Evolutionary conservation across 2,329 filamentous ascomycete genomes (phyloP).

Genomic region (Cordyceps pruinosa): DNA sequence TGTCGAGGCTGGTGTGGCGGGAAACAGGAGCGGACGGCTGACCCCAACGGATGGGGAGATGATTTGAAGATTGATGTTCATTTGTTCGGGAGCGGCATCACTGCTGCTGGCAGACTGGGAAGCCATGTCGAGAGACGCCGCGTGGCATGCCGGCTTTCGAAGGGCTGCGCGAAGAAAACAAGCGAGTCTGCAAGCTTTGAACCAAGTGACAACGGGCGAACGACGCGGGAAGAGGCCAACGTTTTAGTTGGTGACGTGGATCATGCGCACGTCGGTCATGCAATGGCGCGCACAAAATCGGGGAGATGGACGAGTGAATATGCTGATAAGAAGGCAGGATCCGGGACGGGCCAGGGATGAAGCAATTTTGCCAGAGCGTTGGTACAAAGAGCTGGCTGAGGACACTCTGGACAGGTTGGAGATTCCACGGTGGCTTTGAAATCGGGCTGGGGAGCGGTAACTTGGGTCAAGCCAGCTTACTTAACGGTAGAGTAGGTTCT

Average conservation of each 20-base stretch:
- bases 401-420: conserved; percentile 4
- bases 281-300: background rate
- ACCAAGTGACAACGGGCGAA: background rate
- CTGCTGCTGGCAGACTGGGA: background rate
- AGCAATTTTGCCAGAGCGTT: background rate
- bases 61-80: conserved; percentile 49
- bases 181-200: too few species aligned
- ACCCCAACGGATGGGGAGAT: conserved; percentile 52
- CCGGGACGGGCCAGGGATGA: background rate
- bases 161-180: background rate
- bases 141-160: background rate
- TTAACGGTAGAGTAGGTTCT: too few species aligned
- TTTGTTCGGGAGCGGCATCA: background rate
- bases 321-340: background rate
- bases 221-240: background rate
- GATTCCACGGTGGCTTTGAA: conserved; percentile 16
- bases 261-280: background rate
- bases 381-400: background rate
- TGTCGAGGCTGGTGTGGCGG: conserved; percentile 40
- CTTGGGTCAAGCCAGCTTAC: background rate
- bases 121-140: conserved; percentile 9
- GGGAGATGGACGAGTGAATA: background rate
- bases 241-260: background rate
- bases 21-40: conserved; percentile 43
- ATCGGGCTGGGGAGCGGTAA: background rate